Evolutionary conservation across 345 rosid genomes (phyloP).

Genomic region (Brassica juncea): DNA sequence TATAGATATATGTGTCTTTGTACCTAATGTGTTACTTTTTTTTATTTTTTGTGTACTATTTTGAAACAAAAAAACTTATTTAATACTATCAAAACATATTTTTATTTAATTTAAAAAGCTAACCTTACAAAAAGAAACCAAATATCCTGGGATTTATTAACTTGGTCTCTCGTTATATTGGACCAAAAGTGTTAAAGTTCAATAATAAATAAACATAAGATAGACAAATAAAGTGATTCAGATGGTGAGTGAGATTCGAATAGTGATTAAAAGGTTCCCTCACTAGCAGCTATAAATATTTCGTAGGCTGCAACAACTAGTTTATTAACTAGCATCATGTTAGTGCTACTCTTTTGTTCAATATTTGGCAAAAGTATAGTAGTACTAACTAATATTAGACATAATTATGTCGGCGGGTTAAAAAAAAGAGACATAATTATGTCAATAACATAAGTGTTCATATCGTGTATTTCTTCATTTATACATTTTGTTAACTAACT

Average conservation of each 20-base stretch:
- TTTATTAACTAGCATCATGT: background rate
- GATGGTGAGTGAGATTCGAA: slow-evolving; percentile 33
- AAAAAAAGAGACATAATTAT: slow-evolving; percentile 14
- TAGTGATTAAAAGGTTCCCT: slow-evolving; percentile 19
- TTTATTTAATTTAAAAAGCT: slow-evolving; percentile 1
- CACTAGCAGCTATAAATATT: slow-evolving; percentile 14
- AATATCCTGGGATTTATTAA: slow-evolving; percentile 27
- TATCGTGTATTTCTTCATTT: background rate
- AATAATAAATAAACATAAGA: slow-evolving; percentile 10
- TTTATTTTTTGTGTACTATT: background rate
- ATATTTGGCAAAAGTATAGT: slow-evolving; percentile 7
- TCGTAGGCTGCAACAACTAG: slow-evolving; percentile 28
- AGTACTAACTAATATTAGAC: slow-evolving; percentile 19
- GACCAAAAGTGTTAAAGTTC: slow-evolving; percentile 30
- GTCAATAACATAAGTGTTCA: background rate
- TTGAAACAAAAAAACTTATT: background rate
- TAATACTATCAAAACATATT: background rate
- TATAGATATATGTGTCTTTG: background rate
- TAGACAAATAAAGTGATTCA: slow-evolving; percentile 14
- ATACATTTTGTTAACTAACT: background rate
- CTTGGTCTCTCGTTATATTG: slow-evolving; percentile 21
- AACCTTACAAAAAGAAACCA: slow-evolving; percentile 25
- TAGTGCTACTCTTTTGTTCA: background rate
- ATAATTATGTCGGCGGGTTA: slow-evolving; percentile 18
- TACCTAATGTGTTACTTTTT: background rate